Evolutionary conservation across 2,329 filamentous ascomycete genomes (phyloP).

Genomic region (Colletotrichum siamense): DNA sequence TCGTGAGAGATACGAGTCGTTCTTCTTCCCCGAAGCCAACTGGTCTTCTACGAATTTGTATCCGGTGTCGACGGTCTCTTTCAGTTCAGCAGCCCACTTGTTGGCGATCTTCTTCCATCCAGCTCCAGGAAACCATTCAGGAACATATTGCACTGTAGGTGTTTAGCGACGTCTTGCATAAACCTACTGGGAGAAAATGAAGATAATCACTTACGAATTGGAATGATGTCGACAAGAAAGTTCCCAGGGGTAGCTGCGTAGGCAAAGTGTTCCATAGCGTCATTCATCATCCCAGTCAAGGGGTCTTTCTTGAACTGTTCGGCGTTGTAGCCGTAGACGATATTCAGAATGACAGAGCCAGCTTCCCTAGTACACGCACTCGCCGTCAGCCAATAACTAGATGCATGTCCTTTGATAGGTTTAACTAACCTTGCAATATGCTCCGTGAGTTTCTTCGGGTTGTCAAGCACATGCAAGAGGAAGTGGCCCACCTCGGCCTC

Average conservation of each 20-base stretch:
- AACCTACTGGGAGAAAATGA: fast-evolving
- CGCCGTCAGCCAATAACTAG: neutral
- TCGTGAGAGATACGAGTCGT: neutral
- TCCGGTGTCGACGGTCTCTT: neutral
- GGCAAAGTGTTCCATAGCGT: neutral
- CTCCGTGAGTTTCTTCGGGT: constrained; percentile 39
- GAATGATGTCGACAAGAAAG: constrained; percentile 19
- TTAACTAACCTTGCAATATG: constrained; percentile 46
- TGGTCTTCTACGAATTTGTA: constrained; percentile 28
- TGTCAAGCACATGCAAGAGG: constrained; percentile 44
- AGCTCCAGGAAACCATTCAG: constrained; percentile 20
- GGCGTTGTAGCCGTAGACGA: neutral
- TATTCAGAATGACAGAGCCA: neutral
- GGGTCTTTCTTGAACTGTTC: neutral
- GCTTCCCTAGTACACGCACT: neutral
- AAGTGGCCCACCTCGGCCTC: constrained; percentile 49
- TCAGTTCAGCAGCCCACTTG: neutral
- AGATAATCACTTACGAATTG: neutral
- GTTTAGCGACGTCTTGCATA: neutral
- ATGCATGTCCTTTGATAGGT: fast-evolving
- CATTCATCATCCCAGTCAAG: neutral
- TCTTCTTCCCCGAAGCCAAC: neutral
- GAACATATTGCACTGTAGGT: constrained; percentile 28
- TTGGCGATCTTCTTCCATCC: constrained; percentile 17
- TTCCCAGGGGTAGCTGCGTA: neutral